Percentiles rank a stretch among this genome's conserved stretches.
These are phyloP conservation scores for Phytopythium helicoides DNA, from an alignment of 352 stramenopile species.

Conservation along the genomic window DNA sequence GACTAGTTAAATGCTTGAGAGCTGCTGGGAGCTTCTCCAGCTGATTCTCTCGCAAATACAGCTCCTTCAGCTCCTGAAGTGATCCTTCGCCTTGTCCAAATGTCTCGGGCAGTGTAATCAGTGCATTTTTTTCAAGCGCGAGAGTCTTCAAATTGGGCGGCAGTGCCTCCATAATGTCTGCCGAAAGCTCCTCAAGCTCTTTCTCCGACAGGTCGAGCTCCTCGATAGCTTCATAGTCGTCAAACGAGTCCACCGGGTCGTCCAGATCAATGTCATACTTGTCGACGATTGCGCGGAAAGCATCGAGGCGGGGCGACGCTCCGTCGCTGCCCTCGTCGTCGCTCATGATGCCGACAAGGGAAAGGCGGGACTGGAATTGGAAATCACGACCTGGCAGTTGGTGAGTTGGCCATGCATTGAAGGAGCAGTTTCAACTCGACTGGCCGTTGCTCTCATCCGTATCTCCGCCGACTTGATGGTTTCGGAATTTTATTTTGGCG, in stretches of 20 bases:
- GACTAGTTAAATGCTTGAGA: conserved; percentile 50
- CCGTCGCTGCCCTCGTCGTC: conserved; percentile 32
- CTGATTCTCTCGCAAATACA: conserved; percentile 84
- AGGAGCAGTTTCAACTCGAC: no score
- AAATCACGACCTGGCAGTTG: not conserved
- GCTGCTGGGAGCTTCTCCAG: conserved; percentile 44
- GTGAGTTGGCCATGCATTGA: no score
- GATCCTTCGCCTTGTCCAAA: conserved; percentile 36
- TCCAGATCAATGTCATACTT: conserved; percentile 72
- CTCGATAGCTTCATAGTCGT: conserved; percentile 70
- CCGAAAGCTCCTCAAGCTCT: conserved; percentile 52
- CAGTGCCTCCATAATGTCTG: conserved; percentile 45
- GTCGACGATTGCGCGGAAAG: conserved; percentile 60
- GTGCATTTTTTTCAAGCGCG: conserved; percentile 77
- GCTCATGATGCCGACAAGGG: conserved; percentile 34
- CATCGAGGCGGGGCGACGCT: conserved; percentile 29
- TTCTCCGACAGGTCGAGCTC: conserved; percentile 86
- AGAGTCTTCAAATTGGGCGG: conserved; percentile 69
- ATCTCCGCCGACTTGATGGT: no score
- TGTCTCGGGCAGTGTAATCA: conserved; percentile 45
- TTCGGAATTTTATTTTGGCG: no score
- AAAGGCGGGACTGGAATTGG: not conserved
- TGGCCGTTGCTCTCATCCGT: no score
- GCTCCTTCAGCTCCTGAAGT: conserved; percentile 47
- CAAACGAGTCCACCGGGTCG: conserved; percentile 51